Percentiles rank a stretch among this genome's conserved stretches.
These are phyloP conservation scores for Raffaelea arxii DNA, from an alignment of 2,329 filamentous ascomycete genomes.

Conservation along the genomic window DNA sequence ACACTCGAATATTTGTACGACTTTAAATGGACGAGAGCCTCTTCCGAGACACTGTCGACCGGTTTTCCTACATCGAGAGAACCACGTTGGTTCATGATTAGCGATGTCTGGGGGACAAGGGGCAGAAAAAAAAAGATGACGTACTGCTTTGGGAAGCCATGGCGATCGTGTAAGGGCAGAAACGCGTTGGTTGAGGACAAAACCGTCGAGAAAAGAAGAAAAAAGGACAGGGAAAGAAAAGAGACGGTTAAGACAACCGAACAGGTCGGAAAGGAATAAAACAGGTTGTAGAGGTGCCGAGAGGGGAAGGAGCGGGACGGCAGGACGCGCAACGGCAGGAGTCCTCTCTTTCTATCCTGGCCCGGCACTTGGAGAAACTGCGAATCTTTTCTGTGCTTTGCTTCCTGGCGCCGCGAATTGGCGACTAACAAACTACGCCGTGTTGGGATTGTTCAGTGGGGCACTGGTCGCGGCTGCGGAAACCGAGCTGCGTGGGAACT, in stretches of 20 bases:
- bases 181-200: neutral
- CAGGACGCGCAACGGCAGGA: too few relatives aligned
- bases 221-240: neutral
- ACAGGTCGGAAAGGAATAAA: neutral
- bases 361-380: too few relatives aligned
- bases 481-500: too few relatives aligned
- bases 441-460: too few relatives aligned
- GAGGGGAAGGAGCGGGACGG: too few relatives aligned
- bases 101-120: neutral
- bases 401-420: too few relatives aligned
- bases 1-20: slow-evolving; percentile 96
- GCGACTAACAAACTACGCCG: too few relatives aligned
- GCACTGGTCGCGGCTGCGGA: too few relatives aligned
- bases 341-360: too few relatives aligned
- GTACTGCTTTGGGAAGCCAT: slow-evolving; percentile 30
- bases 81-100: too few relatives aligned
- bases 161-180: slow-evolving; percentile 5
- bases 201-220: neutral
- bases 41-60: slow-evolving; percentile 73
- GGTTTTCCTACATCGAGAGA: slow-evolving; percentile 31
- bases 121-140: neutral
- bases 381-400: too few relatives aligned
- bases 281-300: neutral
- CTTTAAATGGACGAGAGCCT: slow-evolving; percentile 83
- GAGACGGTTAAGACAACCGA: neutral